Conservation (phyloP, 768 basidiomycete genomes). For the Steccherinum ochraceum region DNA sequence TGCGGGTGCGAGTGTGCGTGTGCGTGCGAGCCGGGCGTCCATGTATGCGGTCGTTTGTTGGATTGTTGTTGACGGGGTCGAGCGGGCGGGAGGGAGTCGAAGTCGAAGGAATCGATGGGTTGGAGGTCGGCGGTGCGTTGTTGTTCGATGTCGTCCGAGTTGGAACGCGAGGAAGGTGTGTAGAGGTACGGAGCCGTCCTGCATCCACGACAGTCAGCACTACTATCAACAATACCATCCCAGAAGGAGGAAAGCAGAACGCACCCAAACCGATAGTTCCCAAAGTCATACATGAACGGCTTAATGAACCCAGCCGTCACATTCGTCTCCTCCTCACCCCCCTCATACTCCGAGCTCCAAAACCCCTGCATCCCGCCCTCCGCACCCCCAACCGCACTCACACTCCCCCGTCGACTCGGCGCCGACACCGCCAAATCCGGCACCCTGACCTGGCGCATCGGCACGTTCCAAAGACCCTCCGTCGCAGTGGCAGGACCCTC, state of each 20-base stretch:
- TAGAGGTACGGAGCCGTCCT: not conserved
- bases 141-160: not conserved
- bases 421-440: not conserved
- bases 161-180: not conserved
- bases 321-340: constrained; percentile 16
- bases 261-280: not conserved
- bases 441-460: not conserved
- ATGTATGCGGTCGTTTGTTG: constrained; percentile 5
- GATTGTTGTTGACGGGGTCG: constrained; percentile 3
- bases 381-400: not conserved
- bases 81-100: constrained; percentile 27
- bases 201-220: too few relatives aligned
- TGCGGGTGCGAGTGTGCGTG: constrained; percentile 12
- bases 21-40: not conserved
- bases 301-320: constrained; percentile 27
- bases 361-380: not conserved
- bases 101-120: constrained; percentile 25
- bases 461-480: constrained; percentile 1
- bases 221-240: too few relatives aligned
- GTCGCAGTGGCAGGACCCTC: constrained; percentile 40
- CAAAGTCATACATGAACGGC: constrained; percentile 20
- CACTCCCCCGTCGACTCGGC: not conserved
- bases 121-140: constrained; percentile 14
- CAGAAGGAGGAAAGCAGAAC: too few relatives aligned
- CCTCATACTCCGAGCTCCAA: not conserved